Base-by-base conservation (phyloP, 2,329 filamentous ascomycete genomes). In the Monosporascus ibericus region DNA sequence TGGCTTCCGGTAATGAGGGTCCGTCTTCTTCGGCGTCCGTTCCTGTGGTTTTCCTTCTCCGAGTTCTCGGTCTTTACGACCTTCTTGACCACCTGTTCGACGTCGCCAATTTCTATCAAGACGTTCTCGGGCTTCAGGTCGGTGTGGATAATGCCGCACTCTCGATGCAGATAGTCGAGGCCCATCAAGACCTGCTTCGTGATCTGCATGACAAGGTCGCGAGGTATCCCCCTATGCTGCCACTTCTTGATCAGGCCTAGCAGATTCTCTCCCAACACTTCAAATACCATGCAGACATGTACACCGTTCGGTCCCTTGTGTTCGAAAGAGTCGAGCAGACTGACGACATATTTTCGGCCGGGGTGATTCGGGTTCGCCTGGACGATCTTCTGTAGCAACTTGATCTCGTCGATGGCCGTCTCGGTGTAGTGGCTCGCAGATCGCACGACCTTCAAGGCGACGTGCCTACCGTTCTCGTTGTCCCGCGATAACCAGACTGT, bases 271-370 rank as follows among this genome's bases (percentile, higher is more conserved):
- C 94, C 94, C 52, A 99, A 74, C 3, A 99, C 94, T 71, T 99
- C 94, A 64, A 99, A 99, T 7, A 99, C 94, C 92, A 99, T 97
- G 76, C 94, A 99, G 54, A 97, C 91, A 67, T 99, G 94, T 49
- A 90, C 88, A 47, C 94, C 94, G 66, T 99, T 95, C 44, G 92
- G 92, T 9, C 94, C 94, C 71, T 95, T 95, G 75, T 97, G 94
- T 69, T 96, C 92, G 70, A 99, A 99, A 0, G 90, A 96, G 72
- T 97, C 92, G 62, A 97, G 81, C 39, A 99, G 79, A 70, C 91
- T 96, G 70, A 99, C 94, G 58, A 97, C 94, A 66, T 97, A 92
- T 70, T 89, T 89, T 61, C 92, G 87, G 66, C 94, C 94, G 24
- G 94, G 92, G 68, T 99, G 94, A 63, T 92, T 83, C 40, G 92